Evolutionary conservation across 2,329 filamentous ascomycete species (phyloP).

Genomic region (Didymella segeticola): DNA sequence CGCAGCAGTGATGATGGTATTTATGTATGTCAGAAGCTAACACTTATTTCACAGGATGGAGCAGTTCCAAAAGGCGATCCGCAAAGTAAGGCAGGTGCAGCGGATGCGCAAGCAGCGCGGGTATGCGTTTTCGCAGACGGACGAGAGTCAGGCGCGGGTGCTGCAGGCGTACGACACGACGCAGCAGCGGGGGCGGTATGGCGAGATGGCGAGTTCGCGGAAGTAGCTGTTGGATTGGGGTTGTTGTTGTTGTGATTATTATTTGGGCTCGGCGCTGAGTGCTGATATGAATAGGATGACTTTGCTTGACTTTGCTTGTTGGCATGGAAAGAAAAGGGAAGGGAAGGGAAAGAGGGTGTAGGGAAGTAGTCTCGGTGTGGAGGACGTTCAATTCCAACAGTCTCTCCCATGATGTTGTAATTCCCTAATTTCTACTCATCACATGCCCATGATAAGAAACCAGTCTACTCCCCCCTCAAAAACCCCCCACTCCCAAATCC

Average conservation of each 20-base stretch:
- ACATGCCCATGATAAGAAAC: no score
- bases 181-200: slow-evolving; percentile 85
- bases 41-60: slow-evolving; percentile 74
- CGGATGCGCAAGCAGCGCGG: slow-evolving; percentile 99
- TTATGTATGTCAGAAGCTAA: not conserved
- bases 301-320: no score
- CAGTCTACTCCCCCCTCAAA: slow-evolving; percentile 36
- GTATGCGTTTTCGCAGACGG: slow-evolving; percentile 97
- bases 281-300: no score
- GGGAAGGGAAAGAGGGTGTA: no score
- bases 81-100: slow-evolving; percentile 97
- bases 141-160: slow-evolving; percentile 93
- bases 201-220: slow-evolving; percentile 82
- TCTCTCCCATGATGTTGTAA: no score
- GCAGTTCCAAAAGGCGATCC: slow-evolving; percentile 99
- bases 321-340: no score
- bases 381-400: no score
- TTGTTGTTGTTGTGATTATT: no score
- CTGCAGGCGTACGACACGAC: slow-evolving; percentile 98
- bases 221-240: slow-evolving; percentile 22
- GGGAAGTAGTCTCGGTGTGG: no score
- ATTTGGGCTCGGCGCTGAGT: no score
- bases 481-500: slow-evolving; percentile 39
- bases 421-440: no score
- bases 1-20: not conserved